Base-by-base conservation (phyloP, 768 basidiomycete genomes). In the Naganishia randhawae region DNA sequence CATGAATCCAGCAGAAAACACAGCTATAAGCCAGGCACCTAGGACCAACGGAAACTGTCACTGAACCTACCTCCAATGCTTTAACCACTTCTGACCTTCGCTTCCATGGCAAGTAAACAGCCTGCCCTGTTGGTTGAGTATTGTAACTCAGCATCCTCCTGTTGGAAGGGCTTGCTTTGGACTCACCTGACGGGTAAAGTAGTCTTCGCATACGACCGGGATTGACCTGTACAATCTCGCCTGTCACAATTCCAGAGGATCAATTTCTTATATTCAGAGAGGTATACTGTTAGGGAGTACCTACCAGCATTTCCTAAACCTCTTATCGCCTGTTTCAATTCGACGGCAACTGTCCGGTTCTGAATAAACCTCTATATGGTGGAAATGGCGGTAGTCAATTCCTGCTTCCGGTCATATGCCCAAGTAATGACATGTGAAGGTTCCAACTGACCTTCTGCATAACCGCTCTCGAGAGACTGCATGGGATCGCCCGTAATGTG, bases 41-140 rank as follows among this genome's bases (percentile, higher is more conserved):
- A 19, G 7, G 16, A n/a, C 11, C 2, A 16, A n/a, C n/a, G 17
- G 27, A 10, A 16, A 25, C 16, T 10, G 39, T 17, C 4, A 29
- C n/a, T n/a, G n/a, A 33, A 55, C 54, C 3, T 33, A 67, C 66
- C 41, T 54, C 66, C 7, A 67, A 55, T 25, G 55, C 35, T 22
- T 55, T 55, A 0, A 41, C 50, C 5, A 68, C 42, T 25, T 62
- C 57, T 14, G 54, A 61, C 53, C 50, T 50, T n/a, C 67, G 55
- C 57, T 68, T 68, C 67, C 67, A 68, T 32, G 67, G 67, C 37
- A 68, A 42, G 35, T 68, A 68, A 9, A 63, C 31, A 19, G 67
- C 67, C 51, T 68, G 54, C 27, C 67, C 61, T 62, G 50, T 32
- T 0, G 3, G 17, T 13, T 37, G 33, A 11, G 4, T 48, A 19